Evolutionary conservation across 495 filamentous ascomycete genomes (phyloP).

Genomic region (Aspergillus affinis): DNA sequence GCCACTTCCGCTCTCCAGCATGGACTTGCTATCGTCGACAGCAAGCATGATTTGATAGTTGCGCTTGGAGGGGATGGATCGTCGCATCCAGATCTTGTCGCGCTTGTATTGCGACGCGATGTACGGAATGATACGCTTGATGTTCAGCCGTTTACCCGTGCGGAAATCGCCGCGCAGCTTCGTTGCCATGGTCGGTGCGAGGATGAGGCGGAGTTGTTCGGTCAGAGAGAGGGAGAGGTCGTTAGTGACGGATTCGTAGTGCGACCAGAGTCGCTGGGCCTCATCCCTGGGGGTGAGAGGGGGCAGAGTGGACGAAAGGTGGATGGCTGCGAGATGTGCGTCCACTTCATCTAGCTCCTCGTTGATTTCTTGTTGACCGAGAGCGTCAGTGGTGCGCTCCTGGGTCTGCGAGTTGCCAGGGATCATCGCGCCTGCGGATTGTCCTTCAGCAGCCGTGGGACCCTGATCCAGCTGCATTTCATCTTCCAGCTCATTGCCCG

Average conservation of each 20-base stretch:
- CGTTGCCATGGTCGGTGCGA: constrained; percentile 89
- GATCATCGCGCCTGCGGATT: constrained; percentile 45
- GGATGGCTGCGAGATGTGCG: constrained; percentile 68
- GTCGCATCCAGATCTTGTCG: constrained; percentile 99
- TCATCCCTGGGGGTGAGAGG: constrained; percentile 51
- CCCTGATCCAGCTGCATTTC: constrained; percentile 48
- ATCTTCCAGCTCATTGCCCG: constrained; percentile 48
- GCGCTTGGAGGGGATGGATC: constrained; percentile 85
- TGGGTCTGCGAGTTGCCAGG: constrained; percentile 36
- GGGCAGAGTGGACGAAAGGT: constrained; percentile 53
- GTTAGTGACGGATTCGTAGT: constrained; percentile 80
- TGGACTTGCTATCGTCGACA: constrained; percentile 91
- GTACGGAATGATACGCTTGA: constrained; percentile 98
- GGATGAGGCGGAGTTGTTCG: constrained; percentile 91
- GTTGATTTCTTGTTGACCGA: constrained; percentile 47
- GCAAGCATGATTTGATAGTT: constrained; percentile 96
- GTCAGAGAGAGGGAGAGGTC: constrained; percentile 82
- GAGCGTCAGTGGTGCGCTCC: constrained; percentile 29
- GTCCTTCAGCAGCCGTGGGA: constrained; percentile 35
- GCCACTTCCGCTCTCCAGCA: constrained; percentile 71
- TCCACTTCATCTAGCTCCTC: constrained; percentile 72
- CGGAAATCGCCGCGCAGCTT: constrained; percentile 97
- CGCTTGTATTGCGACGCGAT: constrained; percentile 96
- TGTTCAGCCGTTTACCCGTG: constrained; percentile 96
- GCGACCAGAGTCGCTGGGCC: constrained; percentile 78